Percentiles rank a stretch among this genome's conserved stretches.
Conservation (phyloP, 148 eudicot genomes). For the Suaeda aralocaspica region DNA sequence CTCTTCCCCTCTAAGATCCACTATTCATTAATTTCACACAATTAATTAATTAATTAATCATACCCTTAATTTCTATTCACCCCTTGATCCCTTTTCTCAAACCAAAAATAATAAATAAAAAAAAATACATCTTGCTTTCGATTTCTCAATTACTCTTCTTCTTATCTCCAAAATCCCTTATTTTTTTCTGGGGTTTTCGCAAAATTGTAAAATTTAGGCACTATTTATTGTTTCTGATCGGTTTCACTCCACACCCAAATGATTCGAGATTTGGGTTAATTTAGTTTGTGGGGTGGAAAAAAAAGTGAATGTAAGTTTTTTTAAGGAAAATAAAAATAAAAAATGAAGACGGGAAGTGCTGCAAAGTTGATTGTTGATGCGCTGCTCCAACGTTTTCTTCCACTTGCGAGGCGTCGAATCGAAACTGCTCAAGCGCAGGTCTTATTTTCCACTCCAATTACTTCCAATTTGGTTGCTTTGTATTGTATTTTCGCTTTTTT, state of each 20-base stretch:
- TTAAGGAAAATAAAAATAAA: background rate
- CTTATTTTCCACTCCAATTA: background rate
- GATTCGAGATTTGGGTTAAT: background rate
- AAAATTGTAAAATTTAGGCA: background rate
- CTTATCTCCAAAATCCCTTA: background rate
- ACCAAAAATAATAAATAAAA: too few species aligned
- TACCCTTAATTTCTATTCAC: background rate
- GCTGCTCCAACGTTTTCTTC: slow-evolving; percentile 90
- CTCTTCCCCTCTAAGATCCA: background rate
- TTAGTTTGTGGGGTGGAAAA: background rate
- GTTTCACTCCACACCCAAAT: background rate
- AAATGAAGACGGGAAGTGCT: slow-evolving; percentile 92
- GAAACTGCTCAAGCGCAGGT: slow-evolving; percentile 99
- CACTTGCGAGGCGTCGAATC: slow-evolving; percentile 93
- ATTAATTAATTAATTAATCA: background rate
- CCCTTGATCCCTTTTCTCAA: background rate
- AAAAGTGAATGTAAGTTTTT: slow-evolving; percentile 2
- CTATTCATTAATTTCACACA: background rate
- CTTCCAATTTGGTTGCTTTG: background rate
- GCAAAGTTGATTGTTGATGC: slow-evolving; percentile 95
- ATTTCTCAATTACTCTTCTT: background rate
- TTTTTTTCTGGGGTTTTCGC: background rate
- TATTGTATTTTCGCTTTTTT: background rate
- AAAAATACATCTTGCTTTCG: background rate
- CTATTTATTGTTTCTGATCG: background rate